Percentiles rank a stretch among this genome's conserved stretches.
Evolutionary conservation across 768 basidiomycete species (phyloP).

Genomic region (Cubamyces sp.): DNA sequence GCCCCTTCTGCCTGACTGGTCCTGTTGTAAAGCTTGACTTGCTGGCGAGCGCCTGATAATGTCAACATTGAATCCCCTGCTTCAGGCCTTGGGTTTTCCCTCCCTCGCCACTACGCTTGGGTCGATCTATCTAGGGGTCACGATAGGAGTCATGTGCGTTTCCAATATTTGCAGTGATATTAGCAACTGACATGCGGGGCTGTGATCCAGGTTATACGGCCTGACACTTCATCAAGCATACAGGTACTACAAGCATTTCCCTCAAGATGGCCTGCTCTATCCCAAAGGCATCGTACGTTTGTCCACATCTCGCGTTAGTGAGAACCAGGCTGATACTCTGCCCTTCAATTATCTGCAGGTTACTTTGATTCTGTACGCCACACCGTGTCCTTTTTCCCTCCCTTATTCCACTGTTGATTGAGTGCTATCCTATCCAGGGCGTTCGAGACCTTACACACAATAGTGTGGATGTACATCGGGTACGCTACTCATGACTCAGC

Average conservation of each 20-base stretch:
- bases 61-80: too few relatives aligned
- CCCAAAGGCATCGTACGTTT: background rate
- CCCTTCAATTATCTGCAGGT: background rate
- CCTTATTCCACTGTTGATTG: background rate
- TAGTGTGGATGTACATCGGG: conserved; percentile 5
- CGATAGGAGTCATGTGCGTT: background rate
- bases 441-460: conserved; percentile 1
- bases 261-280: background rate
- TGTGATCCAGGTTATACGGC: background rate
- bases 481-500: background rate
- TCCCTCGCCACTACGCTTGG: too few relatives aligned
- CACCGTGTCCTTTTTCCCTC: too few relatives aligned
- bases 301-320: background rate
- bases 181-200: background rate
- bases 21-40: too few relatives aligned
- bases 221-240: conserved; percentile 1
- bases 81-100: too few relatives aligned
- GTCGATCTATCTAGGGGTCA: too few relatives aligned
- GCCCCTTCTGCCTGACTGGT: too few relatives aligned
- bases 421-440: background rate
- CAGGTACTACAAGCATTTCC: conserved; percentile 1
- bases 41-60: too few relatives aligned
- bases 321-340: background rate
- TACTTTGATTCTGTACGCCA: too few relatives aligned
- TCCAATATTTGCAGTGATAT: background rate